These are phyloP conservation scores for Scenedesmus sp. DNA, from an alignment of 163 green algal genomes.

Conservation along the genomic window DNA sequence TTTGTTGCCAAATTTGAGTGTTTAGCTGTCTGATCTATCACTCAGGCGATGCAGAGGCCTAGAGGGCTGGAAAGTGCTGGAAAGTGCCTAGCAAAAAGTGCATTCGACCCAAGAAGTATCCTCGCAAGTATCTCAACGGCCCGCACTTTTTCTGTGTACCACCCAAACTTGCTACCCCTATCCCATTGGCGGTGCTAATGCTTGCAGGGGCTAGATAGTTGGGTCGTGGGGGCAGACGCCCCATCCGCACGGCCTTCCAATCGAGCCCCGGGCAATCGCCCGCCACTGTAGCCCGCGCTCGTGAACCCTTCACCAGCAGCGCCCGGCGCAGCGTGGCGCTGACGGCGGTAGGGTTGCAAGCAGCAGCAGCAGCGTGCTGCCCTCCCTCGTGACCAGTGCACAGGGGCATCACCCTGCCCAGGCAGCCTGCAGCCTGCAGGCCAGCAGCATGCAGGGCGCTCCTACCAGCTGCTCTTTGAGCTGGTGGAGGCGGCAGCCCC, in stretches of 20 bases:
- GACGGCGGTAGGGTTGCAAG: neutral
- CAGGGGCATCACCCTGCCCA: neutral
- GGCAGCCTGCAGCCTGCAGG: conserved; percentile 9
- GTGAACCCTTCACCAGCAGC: neutral
- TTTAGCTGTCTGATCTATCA: neutral
- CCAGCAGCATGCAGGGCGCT: conserved; percentile 11
- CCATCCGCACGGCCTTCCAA: neutral
- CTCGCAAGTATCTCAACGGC: conserved; percentile 13
- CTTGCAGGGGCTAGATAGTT: neutral
- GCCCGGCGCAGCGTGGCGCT: neutral
- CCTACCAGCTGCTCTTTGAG: conserved; percentile 15
- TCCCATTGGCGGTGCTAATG: neutral
- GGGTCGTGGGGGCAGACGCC: neutral
- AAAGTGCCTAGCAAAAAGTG: conserved; percentile 8
- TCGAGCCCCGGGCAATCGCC: neutral
- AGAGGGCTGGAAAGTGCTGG: neutral
- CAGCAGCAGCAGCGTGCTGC: neutral
- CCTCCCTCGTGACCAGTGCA: neutral
- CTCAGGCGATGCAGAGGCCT: neutral
- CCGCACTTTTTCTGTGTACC: neutral
- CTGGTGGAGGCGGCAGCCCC: conserved; percentile 11
- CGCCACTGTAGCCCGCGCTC: neutral
- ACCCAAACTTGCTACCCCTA: neutral
- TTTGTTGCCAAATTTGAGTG: neutral
- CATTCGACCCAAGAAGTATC: neutral